Conservation (phyloP, 345 rosid species). For the Rhizophora apiculata region DNA sequence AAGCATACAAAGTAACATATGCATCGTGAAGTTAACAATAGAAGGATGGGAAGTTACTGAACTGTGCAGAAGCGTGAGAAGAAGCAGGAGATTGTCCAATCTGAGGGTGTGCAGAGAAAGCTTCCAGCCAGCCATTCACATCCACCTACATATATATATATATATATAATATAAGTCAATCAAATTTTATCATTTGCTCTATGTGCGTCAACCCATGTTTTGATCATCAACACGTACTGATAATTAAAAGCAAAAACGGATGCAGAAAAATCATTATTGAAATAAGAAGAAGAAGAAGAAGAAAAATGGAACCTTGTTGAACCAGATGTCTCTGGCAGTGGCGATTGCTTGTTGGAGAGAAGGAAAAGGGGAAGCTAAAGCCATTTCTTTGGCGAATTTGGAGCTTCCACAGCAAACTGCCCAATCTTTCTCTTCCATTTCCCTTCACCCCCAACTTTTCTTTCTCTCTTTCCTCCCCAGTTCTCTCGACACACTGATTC, state of each 20-base stretch:
- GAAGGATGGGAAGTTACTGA: constrained; percentile 16
- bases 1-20: background rate
- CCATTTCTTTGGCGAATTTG: constrained; percentile 63
- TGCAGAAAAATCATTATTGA: too few relatives aligned
- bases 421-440: constrained; percentile 56
- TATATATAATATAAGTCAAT: background rate
- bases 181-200: too few relatives aligned
- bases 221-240: too few relatives aligned
- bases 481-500: too few relatives aligned
- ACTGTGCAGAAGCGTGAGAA: constrained; percentile 50
- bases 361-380: constrained; percentile 50
- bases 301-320: constrained; percentile 44
- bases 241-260: too few relatives aligned
- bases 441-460: constrained; percentile 10
- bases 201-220: too few relatives aligned
- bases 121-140: constrained; percentile 84
- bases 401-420: constrained; percentile 82
- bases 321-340: constrained; percentile 74
- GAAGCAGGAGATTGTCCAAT: constrained; percentile 59
- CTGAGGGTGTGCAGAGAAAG: constrained; percentile 87
- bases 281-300: background rate
- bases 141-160: constrained; percentile 45
- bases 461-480: background rate
- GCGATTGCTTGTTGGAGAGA: constrained; percentile 48
- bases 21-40: background rate